Evolutionary conservation across 1,284 basidiomycete species (phyloP).

Genomic region (Ceratobasidium papillatum): DNA sequence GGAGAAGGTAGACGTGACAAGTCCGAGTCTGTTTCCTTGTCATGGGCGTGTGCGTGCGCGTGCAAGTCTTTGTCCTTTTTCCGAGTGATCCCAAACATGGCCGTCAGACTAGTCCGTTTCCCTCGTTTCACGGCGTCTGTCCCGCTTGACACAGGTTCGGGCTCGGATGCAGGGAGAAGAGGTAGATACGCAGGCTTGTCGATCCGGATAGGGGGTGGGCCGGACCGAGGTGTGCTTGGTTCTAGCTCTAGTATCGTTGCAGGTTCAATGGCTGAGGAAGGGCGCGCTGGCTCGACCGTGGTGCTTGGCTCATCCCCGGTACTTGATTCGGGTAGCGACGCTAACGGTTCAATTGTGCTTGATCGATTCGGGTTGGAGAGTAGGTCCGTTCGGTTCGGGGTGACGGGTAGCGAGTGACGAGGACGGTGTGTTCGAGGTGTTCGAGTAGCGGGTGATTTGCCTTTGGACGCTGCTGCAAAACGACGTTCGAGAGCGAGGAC

Average conservation of each 20-base stretch:
- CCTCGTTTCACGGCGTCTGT: slow-evolving; percentile 3
- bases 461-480: slow-evolving; percentile 35
- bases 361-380: background rate
- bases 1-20: background rate
- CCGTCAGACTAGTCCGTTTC: slow-evolving; percentile 29
- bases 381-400: slow-evolving; percentile 1
- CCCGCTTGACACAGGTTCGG: background rate
- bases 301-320: background rate
- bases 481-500: slow-evolving; percentile 32
- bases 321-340: slow-evolving; percentile 1
- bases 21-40: background rate
- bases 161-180: slow-evolving; percentile 14
- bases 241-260: background rate
- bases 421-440: slow-evolving; percentile 14
- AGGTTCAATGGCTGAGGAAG: slow-evolving; percentile 1
- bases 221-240: slow-evolving; percentile 3
- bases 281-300: background rate
- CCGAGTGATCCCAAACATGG: slow-evolving; percentile 26
- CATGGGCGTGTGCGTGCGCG: background rate
- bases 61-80: slow-evolving; percentile 27
- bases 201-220: slow-evolving; percentile 2
- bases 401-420: slow-evolving; percentile 26
- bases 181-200: slow-evolving; percentile 11
- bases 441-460: slow-evolving; percentile 20
- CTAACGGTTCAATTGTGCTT: background rate